Conservation (phyloP, 2,329 filamentous ascomycete species). For the Colletotrichum spinosum region DNA sequence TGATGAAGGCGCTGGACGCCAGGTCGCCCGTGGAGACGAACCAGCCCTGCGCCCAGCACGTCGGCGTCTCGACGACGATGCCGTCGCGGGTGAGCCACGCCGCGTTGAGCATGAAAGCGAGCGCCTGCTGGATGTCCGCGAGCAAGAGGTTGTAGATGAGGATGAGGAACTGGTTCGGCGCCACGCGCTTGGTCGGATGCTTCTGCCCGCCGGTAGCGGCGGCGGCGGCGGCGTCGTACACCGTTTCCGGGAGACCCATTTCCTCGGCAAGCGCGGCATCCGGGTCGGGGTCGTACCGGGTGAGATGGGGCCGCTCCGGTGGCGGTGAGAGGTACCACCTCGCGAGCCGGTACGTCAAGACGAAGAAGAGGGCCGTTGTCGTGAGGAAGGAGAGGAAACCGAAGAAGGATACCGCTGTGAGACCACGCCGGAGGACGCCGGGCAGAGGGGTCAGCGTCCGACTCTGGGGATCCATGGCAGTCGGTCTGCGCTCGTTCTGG, state of each 20-base stretch:
- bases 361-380: conserved; percentile 46
- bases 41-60: conserved; percentile 68
- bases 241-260: conserved; percentile 41
- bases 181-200: conserved; percentile 16
- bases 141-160: conserved; percentile 70
- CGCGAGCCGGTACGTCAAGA: conserved; percentile 50
- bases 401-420: conserved; percentile 51
- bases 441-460: conserved; percentile 49
- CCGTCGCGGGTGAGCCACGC: conserved; percentile 60
- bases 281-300: conserved; percentile 44
- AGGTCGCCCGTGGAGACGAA: conserved; percentile 69
- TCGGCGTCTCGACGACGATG: conserved; percentile 58
- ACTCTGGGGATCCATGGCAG: conserved; percentile 34
- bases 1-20: conserved; percentile 67
- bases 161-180: conserved; percentile 67
- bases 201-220: conserved; percentile 35
- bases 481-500: no score
- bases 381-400: conserved; percentile 52
- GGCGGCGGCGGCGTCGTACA: conserved; percentile 23
- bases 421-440: conserved; percentile 47
- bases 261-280: conserved; percentile 41
- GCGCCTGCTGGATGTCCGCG: conserved; percentile 68
- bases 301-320: conserved; percentile 44
- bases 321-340: conserved; percentile 46
- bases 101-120: conserved; percentile 67